Evolutionary conservation across 345 rosid genomes (phyloP).

Genomic region (Lepidium africanum): DNA sequence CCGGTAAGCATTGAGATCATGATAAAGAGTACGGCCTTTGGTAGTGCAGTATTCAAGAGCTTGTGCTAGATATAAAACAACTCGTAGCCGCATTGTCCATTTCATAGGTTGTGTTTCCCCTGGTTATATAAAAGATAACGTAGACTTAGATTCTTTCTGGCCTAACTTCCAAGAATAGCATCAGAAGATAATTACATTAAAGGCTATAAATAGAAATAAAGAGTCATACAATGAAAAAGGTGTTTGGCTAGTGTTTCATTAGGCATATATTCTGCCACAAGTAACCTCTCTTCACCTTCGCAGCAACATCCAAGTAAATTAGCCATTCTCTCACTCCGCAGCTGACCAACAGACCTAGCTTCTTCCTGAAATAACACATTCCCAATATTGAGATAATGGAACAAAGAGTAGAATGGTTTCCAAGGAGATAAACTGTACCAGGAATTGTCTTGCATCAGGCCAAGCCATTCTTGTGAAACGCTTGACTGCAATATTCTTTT

Average conservation of each 20-base stretch:
- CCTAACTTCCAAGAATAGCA: background rate
- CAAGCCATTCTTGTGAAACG: constrained; percentile 86
- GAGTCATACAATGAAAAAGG: constrained; percentile 70
- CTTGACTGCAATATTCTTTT: constrained; percentile 74
- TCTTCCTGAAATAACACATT: constrained; percentile 51
- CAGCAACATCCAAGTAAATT: constrained; percentile 90
- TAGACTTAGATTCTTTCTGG: background rate
- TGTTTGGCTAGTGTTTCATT: constrained; percentile 93
- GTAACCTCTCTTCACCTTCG: constrained; percentile 80
- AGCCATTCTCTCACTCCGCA: constrained; percentile 66
- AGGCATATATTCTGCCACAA: constrained; percentile 82
- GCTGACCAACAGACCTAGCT: constrained; percentile 84
- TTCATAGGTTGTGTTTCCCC: constrained; percentile 98
- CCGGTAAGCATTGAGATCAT: constrained; percentile 93
- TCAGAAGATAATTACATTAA: background rate
- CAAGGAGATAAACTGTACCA: constrained; percentile 31
- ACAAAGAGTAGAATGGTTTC: background rate
- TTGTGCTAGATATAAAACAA: constrained; percentile 85
- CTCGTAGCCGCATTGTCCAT: constrained; percentile 96
- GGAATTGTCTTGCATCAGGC: constrained; percentile 83
- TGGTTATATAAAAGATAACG: constrained; percentile 16
- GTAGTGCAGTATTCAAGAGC: constrained; percentile 90
- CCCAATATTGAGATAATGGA: background rate
- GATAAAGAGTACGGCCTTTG: constrained; percentile 80
- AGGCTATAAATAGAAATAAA: background rate